Evolutionary conservation across 179 eudicot genomes (phyloP), one percentile per base, ranked within the genome.

Genomic region (Spergularia azorica): DNA sequence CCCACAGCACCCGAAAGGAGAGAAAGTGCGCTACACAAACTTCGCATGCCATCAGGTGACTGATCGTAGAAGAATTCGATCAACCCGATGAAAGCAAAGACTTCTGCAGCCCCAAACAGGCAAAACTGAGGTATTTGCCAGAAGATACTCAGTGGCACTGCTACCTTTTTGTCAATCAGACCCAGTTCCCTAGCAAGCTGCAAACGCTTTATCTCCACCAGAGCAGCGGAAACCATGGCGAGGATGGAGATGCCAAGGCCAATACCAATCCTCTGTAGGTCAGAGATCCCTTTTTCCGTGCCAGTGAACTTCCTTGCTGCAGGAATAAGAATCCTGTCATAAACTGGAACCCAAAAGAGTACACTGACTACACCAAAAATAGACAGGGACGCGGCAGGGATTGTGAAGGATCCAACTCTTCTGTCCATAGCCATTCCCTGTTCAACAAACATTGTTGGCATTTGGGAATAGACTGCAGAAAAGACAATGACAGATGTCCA

Each of bases 341-440:
- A 80, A 11, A 83, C 73, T 0, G 81, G 83, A 14, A 83, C 81
- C 86, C 83, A 79, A n/a, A 83, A 55, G 68, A 83, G 77, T 15
- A 83, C 81, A 20, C 83, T 83, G 60, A 76, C 39, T 39, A 63
- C 75, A 60, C 75, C 73, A 15, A 83, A 79, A 13, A 66, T 64
- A 1, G 83, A 79, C 10, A 83, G 66, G 13, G 86, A 72, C 15
- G 86, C 83, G 9, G 86, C 80, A 14, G 86, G 83, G 48, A 83
- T 74, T 36, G 79, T 82, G 79, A 82, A 82, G 69, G 76, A 69
- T 46, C 84, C 84, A 46, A 82, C 15, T 15, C 67, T 74, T 74
- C 81, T 82, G 81, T 84, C 81, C 89, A 84, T 87, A 55, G 80
- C 75, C 79, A 77, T 77, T 55, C 89, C 89, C 63, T 87, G 89